Conservation (phyloP, 2,329 filamentous ascomycete species). For the Macrophomina phaseolina region DNA sequence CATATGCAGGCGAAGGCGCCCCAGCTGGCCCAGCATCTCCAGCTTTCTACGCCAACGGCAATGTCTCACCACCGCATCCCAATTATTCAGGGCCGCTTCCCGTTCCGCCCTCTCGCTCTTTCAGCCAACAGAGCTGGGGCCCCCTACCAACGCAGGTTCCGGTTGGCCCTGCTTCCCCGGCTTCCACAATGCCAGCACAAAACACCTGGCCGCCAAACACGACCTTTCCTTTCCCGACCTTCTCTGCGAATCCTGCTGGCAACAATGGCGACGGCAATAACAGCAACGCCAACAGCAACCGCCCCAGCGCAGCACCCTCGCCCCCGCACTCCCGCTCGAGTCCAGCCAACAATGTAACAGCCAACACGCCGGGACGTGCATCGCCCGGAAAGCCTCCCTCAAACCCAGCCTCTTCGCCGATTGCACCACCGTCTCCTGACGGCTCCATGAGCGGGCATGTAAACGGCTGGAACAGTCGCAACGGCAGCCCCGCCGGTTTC, state of each 20-base stretch:
- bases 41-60: neutral
- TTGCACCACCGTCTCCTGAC: neutral
- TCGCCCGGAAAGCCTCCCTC: neutral
- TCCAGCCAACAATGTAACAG: neutral
- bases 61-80: conserved; percentile 1
- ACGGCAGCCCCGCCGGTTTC: conserved; percentile 12
- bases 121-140: conserved; percentile 12
- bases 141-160: neutral
- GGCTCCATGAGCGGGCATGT: neutral
- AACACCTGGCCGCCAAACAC: neutral
- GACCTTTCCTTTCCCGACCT: conserved; percentile 9
- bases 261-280: neutral
- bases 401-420: neutral
- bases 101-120: conserved; percentile 2
- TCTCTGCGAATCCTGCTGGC: neutral
- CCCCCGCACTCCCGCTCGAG: conserved; percentile 2
- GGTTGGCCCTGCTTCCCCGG: neutral
- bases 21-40: neutral
- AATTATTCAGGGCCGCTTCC: conserved; percentile 20
- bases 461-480: neutral
- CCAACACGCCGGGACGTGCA: neutral
- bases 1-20: neutral
- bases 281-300: conserved; percentile 5
- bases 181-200: neutral
- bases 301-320: neutral